A percentile compares a stretch with the other conserved stretches of the same genome.
These are phyloP conservation scores for Micractinium sp. DNA, from an alignment of 139 green algal species.

Conservation along the genomic window DNA sequence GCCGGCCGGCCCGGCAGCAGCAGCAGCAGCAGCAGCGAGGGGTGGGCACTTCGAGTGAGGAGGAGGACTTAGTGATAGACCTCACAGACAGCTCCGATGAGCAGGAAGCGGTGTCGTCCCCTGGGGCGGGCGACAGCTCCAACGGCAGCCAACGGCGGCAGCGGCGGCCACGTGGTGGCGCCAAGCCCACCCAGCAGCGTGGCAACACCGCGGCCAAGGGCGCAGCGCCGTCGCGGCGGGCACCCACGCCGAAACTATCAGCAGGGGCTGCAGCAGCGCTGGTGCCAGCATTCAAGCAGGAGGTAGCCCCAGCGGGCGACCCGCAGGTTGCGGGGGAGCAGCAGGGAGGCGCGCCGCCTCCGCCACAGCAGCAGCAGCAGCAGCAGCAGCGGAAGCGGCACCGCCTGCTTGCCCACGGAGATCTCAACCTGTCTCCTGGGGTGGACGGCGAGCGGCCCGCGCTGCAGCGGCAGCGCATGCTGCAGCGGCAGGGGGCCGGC, in stretches of 20 bases:
- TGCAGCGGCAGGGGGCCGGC: neutral
- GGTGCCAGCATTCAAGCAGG: neutral
- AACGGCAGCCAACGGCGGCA: neutral
- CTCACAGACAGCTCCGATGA: neutral
- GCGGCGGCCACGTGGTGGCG: neutral
- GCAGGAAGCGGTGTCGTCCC: neutral
- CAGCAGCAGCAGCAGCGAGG: slow-evolving; percentile 6
- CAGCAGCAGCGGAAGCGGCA: neutral
- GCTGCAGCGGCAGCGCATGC: slow-evolving; percentile 4
- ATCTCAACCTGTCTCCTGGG: neutral
- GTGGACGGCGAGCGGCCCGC: neutral
- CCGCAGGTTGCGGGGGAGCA: neutral
- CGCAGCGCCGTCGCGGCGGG: neutral
- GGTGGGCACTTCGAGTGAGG: neutral
- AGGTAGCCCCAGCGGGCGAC: neutral
- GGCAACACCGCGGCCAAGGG: neutral
- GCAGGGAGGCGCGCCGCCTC: neutral
- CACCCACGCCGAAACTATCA: neutral
- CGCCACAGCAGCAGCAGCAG: neutral
- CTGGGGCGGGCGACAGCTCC: neutral
- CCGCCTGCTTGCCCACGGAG: neutral
- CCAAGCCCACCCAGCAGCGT: neutral
- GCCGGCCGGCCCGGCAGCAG: neutral
- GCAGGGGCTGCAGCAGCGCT: neutral
- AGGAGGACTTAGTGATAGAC: neutral